Conservation (phyloP, 306 rosid species). For the Styphnolobium japonicum region DNA sequence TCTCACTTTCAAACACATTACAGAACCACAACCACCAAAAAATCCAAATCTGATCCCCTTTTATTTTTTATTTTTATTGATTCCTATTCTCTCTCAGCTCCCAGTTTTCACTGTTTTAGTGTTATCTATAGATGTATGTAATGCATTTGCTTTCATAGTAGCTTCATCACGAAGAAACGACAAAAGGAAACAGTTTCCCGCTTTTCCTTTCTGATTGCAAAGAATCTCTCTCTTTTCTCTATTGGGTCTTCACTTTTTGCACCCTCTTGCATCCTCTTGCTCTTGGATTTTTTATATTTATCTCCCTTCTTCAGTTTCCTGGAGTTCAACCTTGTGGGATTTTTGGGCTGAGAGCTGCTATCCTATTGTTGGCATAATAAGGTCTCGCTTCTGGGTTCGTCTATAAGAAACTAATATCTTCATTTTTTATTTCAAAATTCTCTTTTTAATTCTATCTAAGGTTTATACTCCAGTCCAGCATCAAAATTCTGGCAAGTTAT, state of each 20-base stretch:
- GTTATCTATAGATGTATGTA: not conserved
- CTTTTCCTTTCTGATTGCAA: constrained; percentile 23
- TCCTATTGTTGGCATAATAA: not conserved
- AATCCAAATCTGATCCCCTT: not conserved
- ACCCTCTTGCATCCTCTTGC: not conserved
- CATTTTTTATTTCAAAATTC: not conserved
- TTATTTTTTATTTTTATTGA: not conserved
- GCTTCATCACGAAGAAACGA: constrained; percentile 44
- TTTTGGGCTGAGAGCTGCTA: not conserved
- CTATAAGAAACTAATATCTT: not conserved
- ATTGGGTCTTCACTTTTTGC: constrained; percentile 16
- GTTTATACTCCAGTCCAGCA: not conserved
- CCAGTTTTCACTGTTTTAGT: not conserved
- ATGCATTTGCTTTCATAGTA: constrained; percentile 23
- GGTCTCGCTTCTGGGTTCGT: not conserved
- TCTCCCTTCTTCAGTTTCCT: not conserved
- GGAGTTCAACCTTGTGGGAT: not conserved
- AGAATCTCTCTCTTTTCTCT: constrained; percentile 8
- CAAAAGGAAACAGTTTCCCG: constrained; percentile 31
- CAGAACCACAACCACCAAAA: not conserved
- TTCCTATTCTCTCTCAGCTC: constrained; percentile 9
- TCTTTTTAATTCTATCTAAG: not conserved
- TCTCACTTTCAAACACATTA: not conserved
- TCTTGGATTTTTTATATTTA: not conserved
- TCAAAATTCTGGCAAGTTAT: not conserved